Evolutionary conservation across 306 rosid species (phyloP), one percentile per base, ranked within the genome.

Genomic region (Citrullus mucosospermus): DNA sequence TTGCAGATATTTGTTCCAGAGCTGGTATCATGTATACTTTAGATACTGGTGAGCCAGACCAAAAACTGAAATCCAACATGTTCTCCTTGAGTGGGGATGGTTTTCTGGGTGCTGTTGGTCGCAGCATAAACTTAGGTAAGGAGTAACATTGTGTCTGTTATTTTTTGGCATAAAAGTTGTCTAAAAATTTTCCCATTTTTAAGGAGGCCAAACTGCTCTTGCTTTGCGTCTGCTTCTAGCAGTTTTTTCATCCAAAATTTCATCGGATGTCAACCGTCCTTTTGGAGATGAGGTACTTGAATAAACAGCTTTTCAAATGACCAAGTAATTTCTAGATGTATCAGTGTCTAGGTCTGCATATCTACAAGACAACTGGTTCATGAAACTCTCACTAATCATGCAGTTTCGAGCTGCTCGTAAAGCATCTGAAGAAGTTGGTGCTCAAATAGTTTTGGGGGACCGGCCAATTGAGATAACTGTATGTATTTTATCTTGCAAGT

Each of bases 381-480:
- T 46, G 76, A 25, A 46, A 13, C 76, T 70, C 38, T 46, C 41
- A 70, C 14, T 30, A 46, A 46, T 70, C 44, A 30, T 85, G 84
- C 80, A 92, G 97, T 95, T 92, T 53, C 92, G 97, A 6, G 92
- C 93, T 77, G 97, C 97, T 81, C 91, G 97, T 68, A 92, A 87
- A 83, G 90, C 83, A 12, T 92, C 97, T 9, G 97, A 95, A 85
- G 93, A 91, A 86, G 79, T 95, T 78, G 92, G 97, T 41, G 93
- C 96, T 48, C 97, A 92, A 63, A 87, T 91, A 69, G 96, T 95
- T 77, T 76, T 95, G 88, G 97, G 98, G 78, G 98, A 95, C 79
- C 86, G 96, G 13, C 97, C 99, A 67, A 91, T 95, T 83, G 97
- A 95, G 78, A 95, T 92, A 78, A 95, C 99, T 17, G 99, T 95